Conservation (phyloP, 192 early-diverging fungal species). For the Linnemannia exigua region DNA sequence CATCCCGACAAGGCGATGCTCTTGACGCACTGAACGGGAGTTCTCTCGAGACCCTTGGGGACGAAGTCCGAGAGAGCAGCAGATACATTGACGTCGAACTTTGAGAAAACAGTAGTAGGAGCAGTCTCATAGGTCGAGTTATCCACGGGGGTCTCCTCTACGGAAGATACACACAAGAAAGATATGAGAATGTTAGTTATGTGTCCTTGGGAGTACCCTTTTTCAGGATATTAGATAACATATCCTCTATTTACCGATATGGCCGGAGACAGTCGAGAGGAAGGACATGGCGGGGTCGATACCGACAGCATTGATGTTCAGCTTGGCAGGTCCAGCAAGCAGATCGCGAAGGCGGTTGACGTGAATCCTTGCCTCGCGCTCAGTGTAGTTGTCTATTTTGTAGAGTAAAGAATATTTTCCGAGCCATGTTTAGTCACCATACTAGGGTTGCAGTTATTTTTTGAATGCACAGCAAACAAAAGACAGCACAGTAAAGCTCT, state of each 20-base stretch:
- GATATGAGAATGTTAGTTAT: background rate
- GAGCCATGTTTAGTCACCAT: background rate
- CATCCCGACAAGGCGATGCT: conserved; percentile 87
- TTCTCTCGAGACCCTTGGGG: conserved; percentile 64
- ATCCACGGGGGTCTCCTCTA: conserved; percentile 47
- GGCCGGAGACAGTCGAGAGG: conserved; percentile 72
- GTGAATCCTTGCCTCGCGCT: conserved; percentile 93
- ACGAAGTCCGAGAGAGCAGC: conserved; percentile 69
- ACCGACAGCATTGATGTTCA: conserved; percentile 62
- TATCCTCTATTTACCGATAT: conserved; percentile 61
- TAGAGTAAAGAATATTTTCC: background rate
- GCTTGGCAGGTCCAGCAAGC: conserved; percentile 80
- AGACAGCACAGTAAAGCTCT: background rate
- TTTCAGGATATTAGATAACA: conserved; percentile 16
- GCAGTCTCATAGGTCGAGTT: conserved; percentile 56
- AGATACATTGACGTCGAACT: conserved; percentile 59
- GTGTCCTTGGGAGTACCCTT: conserved; percentile 20
- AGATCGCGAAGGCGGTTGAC: conserved; percentile 90
- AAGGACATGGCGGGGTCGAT: conserved; percentile 85
- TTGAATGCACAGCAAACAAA: conserved; percentile 5
- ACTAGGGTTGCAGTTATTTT: background rate
- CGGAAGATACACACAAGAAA: background rate
- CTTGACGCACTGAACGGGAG: conserved; percentile 76
- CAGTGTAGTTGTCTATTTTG: conserved; percentile 83
- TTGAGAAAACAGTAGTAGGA: conserved; percentile 64